These are phyloP conservation scores for Fusarium tricinctum DNA, from an alignment of 2,329 filamentous ascomycete species.

Conservation along the genomic window DNA sequence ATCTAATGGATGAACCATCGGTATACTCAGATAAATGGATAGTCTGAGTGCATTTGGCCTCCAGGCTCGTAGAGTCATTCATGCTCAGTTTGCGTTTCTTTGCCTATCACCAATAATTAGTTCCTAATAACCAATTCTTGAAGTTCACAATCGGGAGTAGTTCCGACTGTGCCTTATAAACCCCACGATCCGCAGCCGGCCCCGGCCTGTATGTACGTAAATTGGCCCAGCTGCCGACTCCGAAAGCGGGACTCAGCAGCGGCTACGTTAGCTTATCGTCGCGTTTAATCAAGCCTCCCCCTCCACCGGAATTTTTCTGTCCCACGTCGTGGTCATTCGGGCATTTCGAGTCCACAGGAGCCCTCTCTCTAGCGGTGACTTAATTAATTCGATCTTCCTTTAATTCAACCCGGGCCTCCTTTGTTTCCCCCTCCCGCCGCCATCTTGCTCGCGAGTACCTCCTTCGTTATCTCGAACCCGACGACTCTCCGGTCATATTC, in stretches of 20 bases:
- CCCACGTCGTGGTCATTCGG: conserved; percentile 39
- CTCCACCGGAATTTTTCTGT: conserved; percentile 41
- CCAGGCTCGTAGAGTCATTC: background rate
- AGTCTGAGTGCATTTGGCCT: too few relatives aligned
- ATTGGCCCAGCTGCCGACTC: conserved; percentile 43
- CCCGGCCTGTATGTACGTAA: conserved; percentile 35
- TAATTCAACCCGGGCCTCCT: background rate
- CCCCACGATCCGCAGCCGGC: conserved; percentile 38
- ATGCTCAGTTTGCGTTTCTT: background rate
- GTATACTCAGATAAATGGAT: too few relatives aligned
- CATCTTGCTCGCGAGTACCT: conserved; percentile 20
- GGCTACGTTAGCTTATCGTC: conserved; percentile 51
- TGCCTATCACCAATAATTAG: background rate
- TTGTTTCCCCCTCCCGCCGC: conserved; percentile 6
- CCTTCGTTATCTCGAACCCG: conserved; percentile 25
- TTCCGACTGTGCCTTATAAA: conserved; percentile 32
- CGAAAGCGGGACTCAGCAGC: conserved; percentile 49
- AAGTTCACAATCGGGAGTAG: conserved; percentile 10
- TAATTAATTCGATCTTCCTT: conserved; percentile 5
- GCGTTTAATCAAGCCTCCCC: conserved; percentile 38
- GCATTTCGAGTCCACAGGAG: conserved; percentile 35
- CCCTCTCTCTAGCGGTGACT: conserved; percentile 30
- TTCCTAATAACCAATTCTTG: too few relatives aligned
- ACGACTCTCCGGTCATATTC: conserved; percentile 15
- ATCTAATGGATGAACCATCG: background rate